Evolutionary conservation across 1,284 basidiomycete species (phyloP), one percentile per base, ranked within the genome.

Genomic region (Sporisorium graminicola): DNA sequence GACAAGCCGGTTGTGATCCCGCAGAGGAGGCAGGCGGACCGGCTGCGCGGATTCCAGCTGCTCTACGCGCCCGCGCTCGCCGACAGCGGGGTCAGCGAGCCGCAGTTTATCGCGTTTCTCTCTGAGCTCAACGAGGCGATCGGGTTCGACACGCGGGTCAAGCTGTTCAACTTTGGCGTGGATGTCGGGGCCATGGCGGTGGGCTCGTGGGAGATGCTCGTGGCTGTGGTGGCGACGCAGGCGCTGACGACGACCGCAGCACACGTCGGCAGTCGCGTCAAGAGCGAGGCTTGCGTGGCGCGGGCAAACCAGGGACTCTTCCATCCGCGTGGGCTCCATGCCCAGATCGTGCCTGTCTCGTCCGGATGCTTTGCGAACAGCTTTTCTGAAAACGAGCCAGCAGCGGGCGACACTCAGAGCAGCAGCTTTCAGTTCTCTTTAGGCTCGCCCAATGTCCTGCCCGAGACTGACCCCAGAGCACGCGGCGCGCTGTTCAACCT

Each of bases 161-260:
- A 67, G 33, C 46, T 67, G 29, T 53, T 67, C 46, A 67, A 61
- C 58, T 61, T 67, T 61, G 65, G 58, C 47, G 43, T 67, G 18
- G 65, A 67, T n/a, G 33, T 61, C 12, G 65, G 53, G 5, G 58
- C 65, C 27, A 40, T 67, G 5, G 65, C 65, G 0, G 51, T 42
- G 14, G 47, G 49, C 49, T 61, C 65, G 18, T 67, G 65, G 65
- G 65, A 67, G 54, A 16, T 67, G 12, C n/a, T 58, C 3, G 54
- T 67, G 6, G 65, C 65, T 12, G 58, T 54, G 5, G 47, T 67
- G 16, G 65, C 35, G 27, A 53, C 65, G 1, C 65, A 67, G n/a
- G 58, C 58, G 2, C 37, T 67, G 9, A 67, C 58, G 12, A 68
- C 65, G 1, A 62, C 58, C 0, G 58, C 57, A 2, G 59, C 54